Conservation (phyloP, 805 yeast species). For the Metschnikowia dekortorum region DNA sequence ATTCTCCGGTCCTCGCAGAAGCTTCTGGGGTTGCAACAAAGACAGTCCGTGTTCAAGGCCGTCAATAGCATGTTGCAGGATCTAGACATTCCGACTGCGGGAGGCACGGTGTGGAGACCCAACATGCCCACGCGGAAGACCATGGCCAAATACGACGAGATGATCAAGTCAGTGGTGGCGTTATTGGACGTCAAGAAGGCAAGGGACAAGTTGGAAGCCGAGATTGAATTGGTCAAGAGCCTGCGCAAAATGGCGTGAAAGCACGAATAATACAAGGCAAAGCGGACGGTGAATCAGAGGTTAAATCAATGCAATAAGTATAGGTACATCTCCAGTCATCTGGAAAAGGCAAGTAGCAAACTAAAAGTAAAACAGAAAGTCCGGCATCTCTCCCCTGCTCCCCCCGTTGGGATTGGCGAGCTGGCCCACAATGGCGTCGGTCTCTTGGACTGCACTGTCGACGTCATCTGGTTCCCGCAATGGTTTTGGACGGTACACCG, state of each 20-base stretch:
- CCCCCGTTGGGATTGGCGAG: neutral
- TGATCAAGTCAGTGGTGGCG: conserved; percentile 64
- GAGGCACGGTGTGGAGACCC: conserved; percentile 58
- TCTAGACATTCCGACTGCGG: conserved; percentile 62
- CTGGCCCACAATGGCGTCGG: neutral
- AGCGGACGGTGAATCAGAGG: too few relatives aligned
- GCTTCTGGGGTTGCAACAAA: conserved; percentile 44
- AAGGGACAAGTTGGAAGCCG: conserved; percentile 82
- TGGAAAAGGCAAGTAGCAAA: neutral
- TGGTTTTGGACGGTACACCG: conserved; percentile 6
- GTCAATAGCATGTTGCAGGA: conserved; percentile 67
- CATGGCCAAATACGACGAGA: conserved; percentile 68
- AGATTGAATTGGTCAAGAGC: conserved; percentile 43
- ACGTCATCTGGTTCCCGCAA: conserved; percentile 5
- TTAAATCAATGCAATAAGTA: too few relatives aligned
- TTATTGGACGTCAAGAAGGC: conserved; percentile 82
- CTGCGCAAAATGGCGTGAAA: conserved; percentile 20
- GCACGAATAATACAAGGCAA: too few relatives aligned
- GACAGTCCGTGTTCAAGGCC: conserved; percentile 75
- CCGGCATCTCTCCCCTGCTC: neutral
- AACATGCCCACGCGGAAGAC: conserved; percentile 82
- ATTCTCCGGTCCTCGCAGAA: conserved; percentile 64
- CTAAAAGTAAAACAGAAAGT: neutral
- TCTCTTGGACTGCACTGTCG: conserved; percentile 1
- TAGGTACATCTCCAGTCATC: too few relatives aligned